Base-by-base conservation (phyloP, 2,329 filamentous ascomycete genomes). In the Monilinia polystroma region DNA sequence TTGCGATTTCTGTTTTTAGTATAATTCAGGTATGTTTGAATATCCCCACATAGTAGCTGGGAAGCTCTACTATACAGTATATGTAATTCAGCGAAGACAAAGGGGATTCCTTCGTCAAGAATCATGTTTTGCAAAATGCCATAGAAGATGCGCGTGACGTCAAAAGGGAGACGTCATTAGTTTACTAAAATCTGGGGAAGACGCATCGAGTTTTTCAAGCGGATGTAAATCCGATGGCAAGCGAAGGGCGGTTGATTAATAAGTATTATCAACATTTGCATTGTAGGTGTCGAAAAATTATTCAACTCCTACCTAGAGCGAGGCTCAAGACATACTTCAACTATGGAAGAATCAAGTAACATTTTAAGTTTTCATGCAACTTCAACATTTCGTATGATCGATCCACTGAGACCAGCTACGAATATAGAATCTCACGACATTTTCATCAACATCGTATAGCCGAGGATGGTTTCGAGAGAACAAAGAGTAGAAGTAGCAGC, bases 111-210 rank as follows among this genome's bases (percentile, higher is more conserved):
- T 23, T 35, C 20, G 29, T 18, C 43, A 51, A 60, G 10, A 51
- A 20, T 3, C 45, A 51, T 51, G 58, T 23, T 26, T 18, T 51
- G 10, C n/a, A 60, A 38, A 18, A 12, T 51, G 29, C 32, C 14
- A 60, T 51, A 26, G 5, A n/a, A 18, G n/a, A 51, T 51, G 58
- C 58, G 58, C 58, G 58, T 60, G 45, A 38, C n/a, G 16, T 5
- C 7, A 12, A 59, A 60, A 38, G 11, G 29, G 5, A 29, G 47
- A 51, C 45, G 29, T 60, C 45, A 51, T 35, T 38, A 35, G 10
- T 38, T 6, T 23, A 32, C 14, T 20, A 14, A 35, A 51, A 60
- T 12, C 32, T 38, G 45, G 14, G 14, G 58, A 38, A 38, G 6
- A 12, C 14, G 47, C 20, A 18, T 18, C 32, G 7, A 38, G 45